These are phyloP conservation scores for Blepharisma stoltei DNA, from an alignment of 73 alveolate genomes.

Conservation along the genomic window DNA sequence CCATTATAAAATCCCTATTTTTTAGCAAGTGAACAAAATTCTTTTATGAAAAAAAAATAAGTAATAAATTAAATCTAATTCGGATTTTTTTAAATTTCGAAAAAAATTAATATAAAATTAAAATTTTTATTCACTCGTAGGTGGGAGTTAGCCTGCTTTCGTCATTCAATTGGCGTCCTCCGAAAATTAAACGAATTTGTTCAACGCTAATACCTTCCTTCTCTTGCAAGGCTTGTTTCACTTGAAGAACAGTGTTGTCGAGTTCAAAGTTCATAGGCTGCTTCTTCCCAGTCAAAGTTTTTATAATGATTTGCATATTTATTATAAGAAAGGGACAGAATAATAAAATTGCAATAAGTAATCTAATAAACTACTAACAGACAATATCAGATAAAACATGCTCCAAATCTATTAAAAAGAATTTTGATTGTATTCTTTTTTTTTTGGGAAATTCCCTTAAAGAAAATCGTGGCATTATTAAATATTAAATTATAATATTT, in stretches of 20 bases:
- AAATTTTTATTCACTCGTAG: no score
- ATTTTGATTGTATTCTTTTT: no score
- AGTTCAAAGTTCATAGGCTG: conserved; percentile 80
- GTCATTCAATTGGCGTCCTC: conserved; percentile 84
- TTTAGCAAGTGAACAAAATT: no score
- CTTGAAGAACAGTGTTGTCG: conserved; percentile 76
- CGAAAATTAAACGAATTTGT: conserved; percentile 83
- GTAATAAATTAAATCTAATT: no score
- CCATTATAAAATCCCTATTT: no score
- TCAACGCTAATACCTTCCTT: conserved; percentile 86
- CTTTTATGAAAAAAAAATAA: no score
- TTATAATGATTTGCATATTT: conserved; percentile 51
- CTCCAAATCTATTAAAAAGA: neutral
- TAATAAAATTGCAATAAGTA: conserved; percentile 34
- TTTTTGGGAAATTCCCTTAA: no score
- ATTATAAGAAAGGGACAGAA: neutral
- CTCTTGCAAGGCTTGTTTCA: conserved; percentile 84
- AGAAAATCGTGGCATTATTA: no score
- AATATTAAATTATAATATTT: no score
- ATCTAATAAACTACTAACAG: neutral
- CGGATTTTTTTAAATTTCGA: no score
- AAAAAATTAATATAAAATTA: no score
- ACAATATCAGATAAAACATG: no score
- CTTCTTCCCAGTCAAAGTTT: conserved; percentile 87
- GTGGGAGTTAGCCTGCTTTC: conserved; percentile 74